Percentiles rank a stretch among this genome's conserved stretches.
phyloP scores from a whole-genome alignment of 306 rosid genomes.

The Gynostemma pentaphyllum region DNA sequence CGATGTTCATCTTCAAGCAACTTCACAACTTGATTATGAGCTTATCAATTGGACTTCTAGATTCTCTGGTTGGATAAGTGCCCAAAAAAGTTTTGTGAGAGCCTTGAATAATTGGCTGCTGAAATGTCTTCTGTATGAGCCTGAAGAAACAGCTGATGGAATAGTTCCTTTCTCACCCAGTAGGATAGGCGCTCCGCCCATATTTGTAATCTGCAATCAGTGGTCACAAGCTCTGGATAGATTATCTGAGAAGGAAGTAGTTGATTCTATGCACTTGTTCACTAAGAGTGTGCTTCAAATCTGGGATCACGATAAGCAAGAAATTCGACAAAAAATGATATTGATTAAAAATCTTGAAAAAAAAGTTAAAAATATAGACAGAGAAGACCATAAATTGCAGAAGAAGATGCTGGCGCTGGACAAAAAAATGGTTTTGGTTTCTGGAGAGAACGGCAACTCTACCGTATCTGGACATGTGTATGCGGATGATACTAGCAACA shows the following conservation, averaged over 20 bases:
- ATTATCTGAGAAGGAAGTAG: slow-evolving; percentile 79
- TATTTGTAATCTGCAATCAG: slow-evolving; percentile 87
- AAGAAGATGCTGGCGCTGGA: slow-evolving; percentile 72
- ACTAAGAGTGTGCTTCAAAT: slow-evolving; percentile 59
- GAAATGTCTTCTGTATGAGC: slow-evolving; percentile 72
- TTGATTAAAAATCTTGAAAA: slow-evolving; percentile 68
- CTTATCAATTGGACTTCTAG: slow-evolving; percentile 82
- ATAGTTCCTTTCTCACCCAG: slow-evolving; percentile 84
- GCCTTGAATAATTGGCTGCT: slow-evolving; percentile 85
- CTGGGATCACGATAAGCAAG: slow-evolving; percentile 77
- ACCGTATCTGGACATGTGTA: slow-evolving; percentile 42
- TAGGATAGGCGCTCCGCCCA: slow-evolving; percentile 81
- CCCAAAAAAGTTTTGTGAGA: slow-evolving; percentile 72
- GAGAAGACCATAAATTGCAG: slow-evolving; percentile 77
- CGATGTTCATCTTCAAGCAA: slow-evolving; percentile 54
- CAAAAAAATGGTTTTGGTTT: slow-evolving; percentile 38
- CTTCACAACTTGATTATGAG: slow-evolving; percentile 62
- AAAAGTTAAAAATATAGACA: slow-evolving; percentile 54
- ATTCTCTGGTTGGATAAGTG: slow-evolving; percentile 72
- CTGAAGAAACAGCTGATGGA: slow-evolving; percentile 91
- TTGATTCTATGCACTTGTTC: slow-evolving; percentile 65
- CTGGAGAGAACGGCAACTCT: slow-evolving; percentile 34
- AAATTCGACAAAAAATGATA: slow-evolving; percentile 46
- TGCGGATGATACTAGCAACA: slow-evolving; percentile 53
- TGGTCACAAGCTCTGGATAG: slow-evolving; percentile 89